A percentile compares a stretch with the other conserved stretches of the same genome.
These are phyloP conservation scores for Penicillium pancosmium DNA, from an alignment of 495 filamentous ascomycete species.

Conservation along the genomic window DNA sequence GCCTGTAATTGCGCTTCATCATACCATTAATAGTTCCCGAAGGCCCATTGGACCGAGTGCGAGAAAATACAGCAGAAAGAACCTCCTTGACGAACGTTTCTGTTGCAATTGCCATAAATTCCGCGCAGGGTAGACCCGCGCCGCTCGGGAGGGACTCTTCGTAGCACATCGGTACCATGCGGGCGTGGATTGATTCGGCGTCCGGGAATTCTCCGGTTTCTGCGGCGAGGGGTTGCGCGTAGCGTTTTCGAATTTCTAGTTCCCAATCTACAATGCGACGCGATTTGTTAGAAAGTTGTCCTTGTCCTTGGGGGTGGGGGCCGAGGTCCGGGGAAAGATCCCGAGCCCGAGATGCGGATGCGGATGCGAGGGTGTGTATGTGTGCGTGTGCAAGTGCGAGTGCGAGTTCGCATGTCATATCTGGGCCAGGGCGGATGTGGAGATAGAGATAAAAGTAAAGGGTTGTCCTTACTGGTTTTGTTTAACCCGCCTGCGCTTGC, in stretches of 20 bases:
- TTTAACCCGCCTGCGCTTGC: constrained; percentile 81
- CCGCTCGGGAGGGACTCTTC: constrained; percentile 83
- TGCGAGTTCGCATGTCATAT: constrained; percentile 10
- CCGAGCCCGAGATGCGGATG: constrained; percentile 5
- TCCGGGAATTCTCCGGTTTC: constrained; percentile 96
- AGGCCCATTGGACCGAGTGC: constrained; percentile 78
- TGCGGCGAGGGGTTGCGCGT: constrained; percentile 78
- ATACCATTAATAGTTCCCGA: constrained; percentile 69
- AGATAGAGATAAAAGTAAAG: neutral
- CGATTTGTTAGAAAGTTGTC: constrained; percentile 21
- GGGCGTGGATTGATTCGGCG: constrained; percentile 70
- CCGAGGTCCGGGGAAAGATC: no score
- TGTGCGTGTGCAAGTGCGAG: neutral
- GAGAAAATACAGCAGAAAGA: constrained; percentile 73
- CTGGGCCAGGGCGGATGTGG: constrained; percentile 2
- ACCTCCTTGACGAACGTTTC: constrained; percentile 93
- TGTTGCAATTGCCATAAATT: constrained; percentile 86
- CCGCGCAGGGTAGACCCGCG: constrained; percentile 69
- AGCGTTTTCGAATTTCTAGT: constrained; percentile 90
- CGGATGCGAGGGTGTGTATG: constrained; percentile 2
- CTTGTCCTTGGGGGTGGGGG: constrained; percentile 3
- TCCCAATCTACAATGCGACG: constrained; percentile 66
- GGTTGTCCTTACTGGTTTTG: constrained; percentile 74
- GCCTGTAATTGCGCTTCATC: constrained; percentile 76
- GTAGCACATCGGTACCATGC: constrained; percentile 94